phyloP scores from a whole-genome alignment of 1,284 basidiomycete genomes.

The Xanthoconium separans region DNA sequence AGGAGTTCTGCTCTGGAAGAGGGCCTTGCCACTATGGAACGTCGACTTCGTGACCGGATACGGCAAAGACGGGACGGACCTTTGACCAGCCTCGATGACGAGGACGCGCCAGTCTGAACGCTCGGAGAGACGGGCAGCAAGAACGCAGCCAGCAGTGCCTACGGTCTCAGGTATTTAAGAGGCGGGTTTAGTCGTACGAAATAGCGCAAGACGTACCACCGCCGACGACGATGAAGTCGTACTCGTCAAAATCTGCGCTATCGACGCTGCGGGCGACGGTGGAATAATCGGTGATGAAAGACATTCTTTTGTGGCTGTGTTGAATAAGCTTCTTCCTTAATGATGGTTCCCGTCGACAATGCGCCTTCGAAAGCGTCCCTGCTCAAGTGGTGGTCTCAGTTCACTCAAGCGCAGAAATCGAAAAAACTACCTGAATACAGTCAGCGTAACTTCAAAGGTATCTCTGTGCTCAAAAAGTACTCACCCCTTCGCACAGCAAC shows the following conservation, averaged over 20 bases:
- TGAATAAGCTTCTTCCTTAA: too few species aligned
- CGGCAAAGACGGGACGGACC: constrained; percentile 37
- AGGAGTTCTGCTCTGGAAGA: constrained; percentile 42
- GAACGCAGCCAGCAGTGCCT: constrained; percentile 70
- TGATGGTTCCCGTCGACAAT: constrained; percentile 32
- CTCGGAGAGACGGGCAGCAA: constrained; percentile 65
- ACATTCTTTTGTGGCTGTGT: too few species aligned
- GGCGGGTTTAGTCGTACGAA: neutral
- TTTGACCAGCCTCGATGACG: constrained; percentile 64
- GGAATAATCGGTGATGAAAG: constrained; percentile 3
- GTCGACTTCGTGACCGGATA: neutral
- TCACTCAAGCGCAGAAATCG: constrained; percentile 58
- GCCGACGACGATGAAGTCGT: constrained; percentile 63
- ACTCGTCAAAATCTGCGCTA: constrained; percentile 36
- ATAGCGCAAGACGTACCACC: constrained; percentile 47
- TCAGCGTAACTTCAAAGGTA: too few species aligned
- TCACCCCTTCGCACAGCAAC: too few species aligned
- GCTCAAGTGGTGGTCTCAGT: constrained; percentile 83
- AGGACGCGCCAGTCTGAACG: constrained; percentile 54
- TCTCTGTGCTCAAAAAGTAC: too few species aligned
- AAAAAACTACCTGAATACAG: constrained; percentile 51
- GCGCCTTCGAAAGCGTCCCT: constrained; percentile 59
- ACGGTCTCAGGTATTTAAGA: neutral
- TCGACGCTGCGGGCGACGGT: constrained; percentile 12
- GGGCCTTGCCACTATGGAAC: constrained; percentile 28